phyloP scores from a whole-genome alignment of 2,329 filamentous ascomycete genomes.

The Cladophialophora yegresii region DNA sequence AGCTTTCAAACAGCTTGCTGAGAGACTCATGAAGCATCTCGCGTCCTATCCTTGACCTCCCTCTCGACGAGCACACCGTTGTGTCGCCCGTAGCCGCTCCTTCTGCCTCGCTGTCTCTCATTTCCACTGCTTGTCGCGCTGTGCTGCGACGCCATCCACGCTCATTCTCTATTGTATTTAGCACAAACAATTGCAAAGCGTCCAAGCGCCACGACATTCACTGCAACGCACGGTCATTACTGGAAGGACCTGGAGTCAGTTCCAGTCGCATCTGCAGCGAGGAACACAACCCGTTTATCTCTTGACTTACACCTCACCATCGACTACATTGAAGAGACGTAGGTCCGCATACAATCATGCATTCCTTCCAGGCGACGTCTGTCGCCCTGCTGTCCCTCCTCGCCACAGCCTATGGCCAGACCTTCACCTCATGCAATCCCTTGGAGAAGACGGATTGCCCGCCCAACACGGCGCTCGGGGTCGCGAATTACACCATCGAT shows the following conservation, averaged over 20 bases:
- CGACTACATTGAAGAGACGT: not conserved
- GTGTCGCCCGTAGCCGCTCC: constrained; percentile 28
- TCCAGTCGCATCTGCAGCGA: constrained; percentile 15
- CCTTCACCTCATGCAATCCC: constrained; percentile 76
- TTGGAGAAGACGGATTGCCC: constrained; percentile 68
- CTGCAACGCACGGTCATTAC: constrained; percentile 21
- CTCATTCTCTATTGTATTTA: constrained; percentile 16
- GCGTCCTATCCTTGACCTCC: constrained; percentile 31
- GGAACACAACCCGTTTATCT: constrained; percentile 20
- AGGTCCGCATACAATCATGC: constrained; percentile 19
- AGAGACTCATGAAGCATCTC: constrained; percentile 7
- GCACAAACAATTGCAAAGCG: constrained; percentile 18
- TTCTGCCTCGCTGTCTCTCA: constrained; percentile 20
- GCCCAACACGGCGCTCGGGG: constrained; percentile 69
- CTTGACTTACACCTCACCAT: constrained; percentile 3
- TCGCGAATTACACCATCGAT: constrained; percentile 52
- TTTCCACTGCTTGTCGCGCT: constrained; percentile 27
- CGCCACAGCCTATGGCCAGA: constrained; percentile 66
- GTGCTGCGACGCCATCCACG: constrained; percentile 28
- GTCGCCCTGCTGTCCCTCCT: constrained; percentile 44
- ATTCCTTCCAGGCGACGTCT: constrained; percentile 11
- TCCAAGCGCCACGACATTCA: constrained; percentile 23
- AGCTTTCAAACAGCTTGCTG: constrained; percentile 5
- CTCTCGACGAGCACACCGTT: constrained; percentile 36
- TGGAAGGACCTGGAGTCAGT: constrained; percentile 26